These are phyloP conservation scores for Tetracladium marchalianum DNA, from an alignment of 495 filamentous ascomycete genomes.

Conservation along the genomic window DNA sequence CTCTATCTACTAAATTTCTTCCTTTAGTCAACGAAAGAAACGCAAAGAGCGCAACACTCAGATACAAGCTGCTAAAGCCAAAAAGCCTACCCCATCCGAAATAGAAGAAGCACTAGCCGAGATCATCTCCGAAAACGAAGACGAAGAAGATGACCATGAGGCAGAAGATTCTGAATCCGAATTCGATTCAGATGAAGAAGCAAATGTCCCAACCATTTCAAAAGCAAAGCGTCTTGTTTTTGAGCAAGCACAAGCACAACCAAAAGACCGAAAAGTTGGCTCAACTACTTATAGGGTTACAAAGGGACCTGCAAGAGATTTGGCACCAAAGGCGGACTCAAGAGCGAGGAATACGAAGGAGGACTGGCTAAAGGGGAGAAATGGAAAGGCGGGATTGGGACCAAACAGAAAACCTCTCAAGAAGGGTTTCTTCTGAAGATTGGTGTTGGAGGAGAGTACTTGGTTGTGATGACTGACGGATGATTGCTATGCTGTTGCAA, in stretches of 20 bases:
- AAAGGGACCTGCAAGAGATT: slow-evolving; percentile 1
- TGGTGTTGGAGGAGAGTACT: too few relatives aligned
- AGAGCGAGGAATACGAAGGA: slow-evolving; percentile 14
- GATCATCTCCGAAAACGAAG: neutral
- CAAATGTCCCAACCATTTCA: neutral
- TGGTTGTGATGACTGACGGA: too few relatives aligned
- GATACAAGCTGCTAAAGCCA: slow-evolving; percentile 8
- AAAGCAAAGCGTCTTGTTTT: too few relatives aligned
- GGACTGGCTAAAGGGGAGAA: slow-evolving; percentile 15
- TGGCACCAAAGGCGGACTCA: slow-evolving; percentile 14
- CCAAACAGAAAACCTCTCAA: slow-evolving; percentile 9
- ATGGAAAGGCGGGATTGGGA: neutral
- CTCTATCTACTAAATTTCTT: neutral
- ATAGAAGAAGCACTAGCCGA: neutral
- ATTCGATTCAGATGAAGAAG: neutral
- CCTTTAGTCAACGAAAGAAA: slow-evolving; percentile 16
- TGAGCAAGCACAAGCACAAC: slow-evolving; percentile 9
- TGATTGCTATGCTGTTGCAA: too few relatives aligned
- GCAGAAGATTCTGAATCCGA: neutral
- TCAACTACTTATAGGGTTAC: slow-evolving; percentile 15
- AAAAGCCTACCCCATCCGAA: slow-evolving; percentile 6
- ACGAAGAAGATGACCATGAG: neutral
- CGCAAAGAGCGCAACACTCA: slow-evolving; percentile 14
- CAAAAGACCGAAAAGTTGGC: slow-evolving; percentile 16
- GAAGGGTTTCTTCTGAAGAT: slow-evolving; percentile 10